phyloP scores from a whole-genome alignment of 2,329 filamentous ascomycete genomes.

The Penicillium sp. region DNA sequence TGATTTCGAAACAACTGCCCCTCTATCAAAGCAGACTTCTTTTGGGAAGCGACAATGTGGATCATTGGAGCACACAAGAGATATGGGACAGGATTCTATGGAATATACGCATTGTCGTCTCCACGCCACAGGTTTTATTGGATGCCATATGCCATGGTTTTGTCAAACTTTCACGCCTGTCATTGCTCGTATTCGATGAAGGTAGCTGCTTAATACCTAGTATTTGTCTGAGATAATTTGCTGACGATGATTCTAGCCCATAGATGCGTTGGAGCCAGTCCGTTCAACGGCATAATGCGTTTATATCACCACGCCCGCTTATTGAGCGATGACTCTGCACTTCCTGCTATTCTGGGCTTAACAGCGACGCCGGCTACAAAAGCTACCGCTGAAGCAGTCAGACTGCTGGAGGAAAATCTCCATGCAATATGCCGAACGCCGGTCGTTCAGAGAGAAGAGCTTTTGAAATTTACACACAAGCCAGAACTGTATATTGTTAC shows the following conservation, averaged over 20 bases:
- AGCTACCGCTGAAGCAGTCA: slow-evolving; percentile 53
- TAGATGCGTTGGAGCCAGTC: slow-evolving; percentile 62
- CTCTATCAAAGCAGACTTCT: slow-evolving; percentile 58
- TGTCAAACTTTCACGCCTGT: slow-evolving; percentile 59
- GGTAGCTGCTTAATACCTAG: slow-evolving; percentile 47
- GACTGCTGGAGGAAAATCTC: slow-evolving; percentile 63
- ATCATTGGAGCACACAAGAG: slow-evolving; percentile 65
- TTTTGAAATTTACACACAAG: slow-evolving; percentile 64
- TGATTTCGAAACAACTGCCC: slow-evolving; percentile 59
- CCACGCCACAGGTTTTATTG: slow-evolving; percentile 69
- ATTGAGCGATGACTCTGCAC: slow-evolving; percentile 25
- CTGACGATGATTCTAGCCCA: slow-evolving; percentile 53
- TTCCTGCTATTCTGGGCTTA: slow-evolving; percentile 70
- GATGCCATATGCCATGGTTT: slow-evolving; percentile 75
- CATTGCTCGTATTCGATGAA: slow-evolving; percentile 79
- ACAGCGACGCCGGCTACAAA: slow-evolving; percentile 74
- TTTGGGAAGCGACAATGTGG: slow-evolving; percentile 64
- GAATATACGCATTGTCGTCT: slow-evolving; percentile 68
- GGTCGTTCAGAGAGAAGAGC: slow-evolving; percentile 63
- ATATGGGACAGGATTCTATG: slow-evolving; percentile 65
- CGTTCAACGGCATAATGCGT: slow-evolving; percentile 68
- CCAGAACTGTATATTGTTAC: slow-evolving; percentile 52
- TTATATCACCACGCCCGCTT: slow-evolving; percentile 58
- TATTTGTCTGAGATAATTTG: not conserved
- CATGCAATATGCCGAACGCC: slow-evolving; percentile 68